Evolutionary conservation across 2,329 filamentous ascomycete genomes (phyloP), one percentile per base, ranked within the genome.

Genomic region (Trematosphaeria pertusa): DNA sequence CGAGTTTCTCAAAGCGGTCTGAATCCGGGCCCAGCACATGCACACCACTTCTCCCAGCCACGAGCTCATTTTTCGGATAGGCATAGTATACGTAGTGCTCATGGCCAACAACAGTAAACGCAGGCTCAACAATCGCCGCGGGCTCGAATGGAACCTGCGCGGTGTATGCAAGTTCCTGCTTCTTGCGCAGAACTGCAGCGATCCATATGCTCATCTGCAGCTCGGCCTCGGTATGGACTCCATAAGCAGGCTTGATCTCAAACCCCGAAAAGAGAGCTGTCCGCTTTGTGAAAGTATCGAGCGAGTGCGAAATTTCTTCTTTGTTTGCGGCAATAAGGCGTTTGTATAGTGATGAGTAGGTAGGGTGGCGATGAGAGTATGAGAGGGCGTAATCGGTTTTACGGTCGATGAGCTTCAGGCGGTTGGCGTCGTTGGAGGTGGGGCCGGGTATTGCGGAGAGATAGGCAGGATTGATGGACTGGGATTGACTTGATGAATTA

Each of bases 171-270:
- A 61, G 48, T 24, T 61, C 39, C 38, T 33, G 32, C 44, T 59
- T 61, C 32, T 61, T 61, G 22, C 55, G 58, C 34, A 59, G 42
- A 35, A 26, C 38, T 35, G 55, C 54, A 6, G 56, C 51, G 5
- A 56, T 57, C 46, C 48, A 55, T 46, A 61, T 50, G 34, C 58
- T 54, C 18, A 57, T 52, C 39, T 60, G 52, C 1, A 54, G 42
- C 30, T 58, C 51, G 11, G 51, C 51, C 30, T 57, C 47, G 7
- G 39, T 52, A 9, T 45, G 26, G 38, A 48, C 46, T 40, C 56
- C 51, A 14, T 31, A 50, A 15, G 43, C 42, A 8, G 56, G 40
- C 33, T 59, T 54, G 8, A 59, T 36, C 43, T 57, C 47, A 36
- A 59, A 35, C 38, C 50, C 47, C 18, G 54, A 57, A 45, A 58